A percentile compares a stretch with the other conserved stretches of the same genome.
Conservation (phyloP, 768 basidiomycete genomes). For the Mycena indigotica region DNA sequence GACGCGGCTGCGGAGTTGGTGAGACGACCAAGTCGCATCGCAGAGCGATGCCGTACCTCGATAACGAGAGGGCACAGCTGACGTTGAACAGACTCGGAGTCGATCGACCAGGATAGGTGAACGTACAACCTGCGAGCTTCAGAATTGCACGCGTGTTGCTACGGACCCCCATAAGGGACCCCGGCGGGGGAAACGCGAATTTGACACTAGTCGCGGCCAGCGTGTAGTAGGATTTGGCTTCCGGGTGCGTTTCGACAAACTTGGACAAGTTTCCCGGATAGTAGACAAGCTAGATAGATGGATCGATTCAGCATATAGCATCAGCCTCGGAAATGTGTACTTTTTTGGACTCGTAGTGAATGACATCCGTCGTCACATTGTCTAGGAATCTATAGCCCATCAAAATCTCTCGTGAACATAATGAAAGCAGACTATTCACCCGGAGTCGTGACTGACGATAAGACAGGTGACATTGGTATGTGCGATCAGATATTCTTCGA, state of each 20-base stretch:
- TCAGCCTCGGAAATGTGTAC: conserved; percentile 34
- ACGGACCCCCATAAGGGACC: conserved; percentile 94
- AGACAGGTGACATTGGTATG: conserved; percentile 87
- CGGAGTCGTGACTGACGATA: conserved; percentile 95
- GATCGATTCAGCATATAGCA: conserved; percentile 18
- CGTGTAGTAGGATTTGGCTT: conserved; percentile 96
- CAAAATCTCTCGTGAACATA: conserved; percentile 8
- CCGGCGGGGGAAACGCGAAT: conserved; percentile 94
- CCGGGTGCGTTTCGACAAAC: conserved; percentile 88
- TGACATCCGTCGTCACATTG: conserved; percentile 93
- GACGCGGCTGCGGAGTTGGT: conserved; percentile 64
- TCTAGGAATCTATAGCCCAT: conserved; percentile 74
- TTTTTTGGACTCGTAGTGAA: conserved; percentile 96
- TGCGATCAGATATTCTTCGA: conserved; percentile 82
- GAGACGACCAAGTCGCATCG: conserved; percentile 13
- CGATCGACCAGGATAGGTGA: conserved; percentile 85
- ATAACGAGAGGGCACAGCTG: conserved; percentile 91
- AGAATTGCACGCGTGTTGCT: conserved; percentile 95
- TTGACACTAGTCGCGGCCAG: conserved; percentile 91
- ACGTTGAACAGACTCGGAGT: conserved; percentile 84
- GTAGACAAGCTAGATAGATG: conserved; percentile 70
- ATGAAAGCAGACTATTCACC: conserved; percentile 53
- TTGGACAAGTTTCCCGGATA: conserved; percentile 90
- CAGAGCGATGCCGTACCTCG: conserved; percentile 55
- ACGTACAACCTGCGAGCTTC: conserved; percentile 89